Conservation (phyloP, 345 rosid genomes). For the Eucalyptus virginea region DNA sequence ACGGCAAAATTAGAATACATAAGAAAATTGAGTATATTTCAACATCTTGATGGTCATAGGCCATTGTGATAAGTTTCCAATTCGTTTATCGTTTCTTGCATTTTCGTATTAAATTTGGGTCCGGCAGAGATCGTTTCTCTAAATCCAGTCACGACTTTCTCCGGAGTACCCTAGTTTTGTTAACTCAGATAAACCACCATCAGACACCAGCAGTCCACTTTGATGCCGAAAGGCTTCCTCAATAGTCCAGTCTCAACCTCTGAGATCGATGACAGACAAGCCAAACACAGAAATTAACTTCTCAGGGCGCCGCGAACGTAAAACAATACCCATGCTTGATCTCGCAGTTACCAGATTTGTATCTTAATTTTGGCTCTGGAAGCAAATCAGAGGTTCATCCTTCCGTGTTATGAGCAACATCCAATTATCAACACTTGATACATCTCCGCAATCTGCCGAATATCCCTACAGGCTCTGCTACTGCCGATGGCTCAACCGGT, state of each 20-base stretch:
- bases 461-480: slow-evolving; percentile 14
- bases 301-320: not conserved
- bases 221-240: not conserved
- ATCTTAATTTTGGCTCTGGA: not conserved
- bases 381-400: not conserved
- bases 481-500: slow-evolving; percentile 13
- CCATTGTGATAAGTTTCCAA: not conserved
- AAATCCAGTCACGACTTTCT: not conserved
- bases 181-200: not conserved
- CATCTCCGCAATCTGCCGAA: slow-evolving; percentile 20
- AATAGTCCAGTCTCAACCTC: not conserved
- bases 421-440: not conserved
- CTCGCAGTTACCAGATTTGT: not conserved
- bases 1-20: not conserved
- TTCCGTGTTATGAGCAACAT: not conserved
- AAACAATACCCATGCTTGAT: not conserved
- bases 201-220: not conserved
- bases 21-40: not conserved
- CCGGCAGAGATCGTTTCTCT: not conserved
- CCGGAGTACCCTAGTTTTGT: not conserved
- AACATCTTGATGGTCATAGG: not conserved
- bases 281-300: not conserved
- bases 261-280: not conserved
- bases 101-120: not conserved
- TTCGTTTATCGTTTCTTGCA: not conserved